Percentiles rank a stretch among this genome's conserved stretches.
phyloP scores from a whole-genome alignment of 371 early-diverging fungal genomes.

The Chytridium lagenaria region DNA sequence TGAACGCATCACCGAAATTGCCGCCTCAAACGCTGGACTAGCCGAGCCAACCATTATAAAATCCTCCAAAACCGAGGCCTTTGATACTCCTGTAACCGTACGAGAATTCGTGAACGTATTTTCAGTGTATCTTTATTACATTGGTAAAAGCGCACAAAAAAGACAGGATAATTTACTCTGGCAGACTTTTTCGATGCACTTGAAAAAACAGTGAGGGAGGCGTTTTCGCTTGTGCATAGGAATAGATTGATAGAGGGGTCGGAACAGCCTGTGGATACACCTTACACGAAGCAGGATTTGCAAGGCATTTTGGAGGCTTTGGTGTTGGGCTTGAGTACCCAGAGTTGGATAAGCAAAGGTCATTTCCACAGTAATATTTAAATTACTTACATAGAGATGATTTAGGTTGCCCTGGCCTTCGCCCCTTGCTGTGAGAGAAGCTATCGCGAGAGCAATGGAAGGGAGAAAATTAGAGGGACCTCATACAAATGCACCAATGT shows the following conservation, averaged over 20 bases:
- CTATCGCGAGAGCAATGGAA: not conserved
- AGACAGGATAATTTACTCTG: not conserved
- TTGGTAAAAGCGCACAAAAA: not conserved
- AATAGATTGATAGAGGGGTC: not conserved
- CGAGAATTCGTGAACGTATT: not conserved
- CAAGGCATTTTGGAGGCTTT: not conserved
- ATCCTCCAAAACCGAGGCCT: not conserved
- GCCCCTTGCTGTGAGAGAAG: not conserved
- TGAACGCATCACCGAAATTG: constrained; percentile 7
- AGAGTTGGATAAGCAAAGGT: too few species aligned
- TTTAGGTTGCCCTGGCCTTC: not conserved
- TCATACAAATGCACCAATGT: not conserved
- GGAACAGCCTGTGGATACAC: not conserved
- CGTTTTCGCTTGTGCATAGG: constrained; percentile 2
- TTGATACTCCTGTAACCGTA: not conserved
- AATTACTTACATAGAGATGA: too few species aligned
- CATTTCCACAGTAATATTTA: too few species aligned
- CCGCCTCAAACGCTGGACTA: not conserved
- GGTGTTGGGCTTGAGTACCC: too few species aligned
- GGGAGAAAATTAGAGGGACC: not conserved
- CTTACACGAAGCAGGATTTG: not conserved
- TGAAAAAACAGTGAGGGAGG: constrained; percentile 10
- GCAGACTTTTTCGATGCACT: not conserved
- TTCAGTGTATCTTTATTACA: not conserved
- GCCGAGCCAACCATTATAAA: constrained; percentile 2